A percentile compares a stretch with the other conserved stretches of the same genome.
These are phyloP conservation scores for Xylaria sp. DNA, from an alignment of 495 filamentous ascomycete genomes.

Conservation along the genomic window DNA sequence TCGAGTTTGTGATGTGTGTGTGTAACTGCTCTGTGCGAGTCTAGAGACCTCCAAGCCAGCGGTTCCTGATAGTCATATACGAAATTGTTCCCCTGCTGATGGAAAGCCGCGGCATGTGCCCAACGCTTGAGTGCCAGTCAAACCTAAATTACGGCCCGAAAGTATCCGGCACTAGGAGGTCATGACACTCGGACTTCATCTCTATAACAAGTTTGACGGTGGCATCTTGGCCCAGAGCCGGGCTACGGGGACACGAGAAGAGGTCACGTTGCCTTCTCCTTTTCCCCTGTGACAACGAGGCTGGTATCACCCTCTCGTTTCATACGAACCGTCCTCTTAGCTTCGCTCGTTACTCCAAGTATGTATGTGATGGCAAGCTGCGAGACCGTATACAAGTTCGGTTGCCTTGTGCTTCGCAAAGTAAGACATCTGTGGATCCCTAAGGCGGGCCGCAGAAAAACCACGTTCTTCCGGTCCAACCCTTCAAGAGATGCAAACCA, in stretches of 20 bases:
- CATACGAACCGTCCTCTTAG: background rate
- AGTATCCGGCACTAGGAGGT: background rate
- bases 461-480: constrained; percentile 5
- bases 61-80: background rate
- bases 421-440: background rate
- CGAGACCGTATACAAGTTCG: background rate
- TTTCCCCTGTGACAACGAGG: background rate
- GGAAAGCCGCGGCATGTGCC: background rate
- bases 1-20: background rate
- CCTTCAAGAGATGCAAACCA: background rate
- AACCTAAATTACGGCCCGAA: background rate
- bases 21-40: background rate
- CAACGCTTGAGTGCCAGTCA: background rate
- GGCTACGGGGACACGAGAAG: background rate
- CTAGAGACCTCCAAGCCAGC: background rate
- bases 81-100: too few relatives aligned
- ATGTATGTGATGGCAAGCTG: background rate
- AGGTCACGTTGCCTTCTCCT: too few relatives aligned
- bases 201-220: too few relatives aligned
- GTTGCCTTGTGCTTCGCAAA: constrained; percentile 2
- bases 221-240: too few relatives aligned
- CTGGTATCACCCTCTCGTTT: background rate
- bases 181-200: too few relatives aligned
- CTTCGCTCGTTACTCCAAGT: too few relatives aligned
- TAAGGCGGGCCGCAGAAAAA: background rate